These are phyloP conservation scores for Amanita molliuscula DNA, from an alignment of 768 basidiomycete species.

Conservation along the genomic window DNA sequence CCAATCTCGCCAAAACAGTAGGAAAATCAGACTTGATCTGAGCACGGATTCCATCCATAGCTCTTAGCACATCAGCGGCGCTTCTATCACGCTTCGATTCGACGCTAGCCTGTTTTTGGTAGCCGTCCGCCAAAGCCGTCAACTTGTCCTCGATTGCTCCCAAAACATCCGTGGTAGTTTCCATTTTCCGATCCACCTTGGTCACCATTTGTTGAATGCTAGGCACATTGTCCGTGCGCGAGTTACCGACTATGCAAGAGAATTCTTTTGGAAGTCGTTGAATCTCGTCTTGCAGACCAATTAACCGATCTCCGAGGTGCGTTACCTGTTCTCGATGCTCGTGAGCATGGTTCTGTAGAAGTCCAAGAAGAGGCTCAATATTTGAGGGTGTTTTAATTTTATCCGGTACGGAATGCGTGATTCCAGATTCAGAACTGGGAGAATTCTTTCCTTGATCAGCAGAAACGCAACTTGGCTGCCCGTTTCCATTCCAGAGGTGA, in stretches of 20 bases:
- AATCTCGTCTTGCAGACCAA: conserved; percentile 12
- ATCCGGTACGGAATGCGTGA: neutral
- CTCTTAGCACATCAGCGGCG: conserved; percentile 15
- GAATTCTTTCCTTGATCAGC: neutral
- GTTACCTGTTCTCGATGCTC: conserved; percentile 4
- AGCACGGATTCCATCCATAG: conserved; percentile 27
- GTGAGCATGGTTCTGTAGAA: neutral
- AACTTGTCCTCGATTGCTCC: conserved; percentile 19
- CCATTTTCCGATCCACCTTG: conserved; percentile 18
- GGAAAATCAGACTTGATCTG: conserved; percentile 30
- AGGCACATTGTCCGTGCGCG: conserved; percentile 11
- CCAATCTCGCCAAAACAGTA: conserved; percentile 21
- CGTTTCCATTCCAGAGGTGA: neutral
- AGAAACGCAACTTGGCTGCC: neutral
- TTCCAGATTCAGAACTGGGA: neutral
- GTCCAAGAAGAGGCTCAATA: neutral
- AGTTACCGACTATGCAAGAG: neutral
- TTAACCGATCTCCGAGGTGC: conserved; percentile 5
- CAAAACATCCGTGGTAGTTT: conserved; percentile 16
- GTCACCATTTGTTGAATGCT: conserved; percentile 23
- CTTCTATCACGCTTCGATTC: neutral
- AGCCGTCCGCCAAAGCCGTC: conserved; percentile 11
- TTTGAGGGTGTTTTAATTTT: conserved; percentile 3
- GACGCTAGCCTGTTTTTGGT: conserved; percentile 3
- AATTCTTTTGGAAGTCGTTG: conserved; percentile 10